Evolutionary conservation across 1,284 basidiomycete genomes (phyloP).

Genomic region (Chondrostereum purpureum): DNA sequence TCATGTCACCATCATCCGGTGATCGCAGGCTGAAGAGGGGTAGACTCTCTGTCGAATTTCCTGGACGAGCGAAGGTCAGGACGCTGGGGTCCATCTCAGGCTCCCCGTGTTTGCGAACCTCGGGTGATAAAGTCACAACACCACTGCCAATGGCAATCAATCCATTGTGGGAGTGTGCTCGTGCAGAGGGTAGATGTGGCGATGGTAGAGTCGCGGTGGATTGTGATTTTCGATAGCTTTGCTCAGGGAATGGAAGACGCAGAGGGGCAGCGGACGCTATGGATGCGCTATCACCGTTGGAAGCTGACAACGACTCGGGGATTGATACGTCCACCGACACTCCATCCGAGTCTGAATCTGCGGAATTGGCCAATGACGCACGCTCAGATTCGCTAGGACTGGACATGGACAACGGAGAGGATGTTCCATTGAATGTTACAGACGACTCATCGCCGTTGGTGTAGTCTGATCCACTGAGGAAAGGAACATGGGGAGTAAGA

Average conservation of each 20-base stretch:
- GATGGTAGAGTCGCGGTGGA: neutral
- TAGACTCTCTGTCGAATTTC: slow-evolving; percentile 61
- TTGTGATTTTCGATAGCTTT: neutral
- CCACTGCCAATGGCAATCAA: neutral
- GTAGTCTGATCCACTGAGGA: neutral
- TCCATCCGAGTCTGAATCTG: neutral
- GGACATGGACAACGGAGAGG: slow-evolving; percentile 7
- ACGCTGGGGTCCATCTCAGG: slow-evolving; percentile 50
- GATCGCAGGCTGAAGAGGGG: slow-evolving; percentile 25
- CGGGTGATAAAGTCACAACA: slow-evolving; percentile 6
- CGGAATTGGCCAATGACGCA: neutral
- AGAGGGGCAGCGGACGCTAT: neutral
- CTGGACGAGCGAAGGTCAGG: slow-evolving; percentile 62
- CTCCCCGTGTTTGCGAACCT: slow-evolving; percentile 8
- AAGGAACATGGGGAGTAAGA: neutral
- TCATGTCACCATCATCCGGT: neutral
- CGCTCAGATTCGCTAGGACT: slow-evolving; percentile 5
- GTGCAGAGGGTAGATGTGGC: neutral
- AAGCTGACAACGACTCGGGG: neutral
- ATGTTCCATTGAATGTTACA: neutral
- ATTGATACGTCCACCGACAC: neutral
- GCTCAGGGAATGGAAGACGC: neutral
- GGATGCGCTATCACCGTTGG: neutral
- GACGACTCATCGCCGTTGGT: neutral
- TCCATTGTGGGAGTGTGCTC: slow-evolving; percentile 8